A percentile compares a stretch with the other conserved stretches of the same genome.
Evolutionary conservation across 2,329 filamentous ascomycete species (phyloP).

Genomic region (Metarhizium guizhouense): DNA sequence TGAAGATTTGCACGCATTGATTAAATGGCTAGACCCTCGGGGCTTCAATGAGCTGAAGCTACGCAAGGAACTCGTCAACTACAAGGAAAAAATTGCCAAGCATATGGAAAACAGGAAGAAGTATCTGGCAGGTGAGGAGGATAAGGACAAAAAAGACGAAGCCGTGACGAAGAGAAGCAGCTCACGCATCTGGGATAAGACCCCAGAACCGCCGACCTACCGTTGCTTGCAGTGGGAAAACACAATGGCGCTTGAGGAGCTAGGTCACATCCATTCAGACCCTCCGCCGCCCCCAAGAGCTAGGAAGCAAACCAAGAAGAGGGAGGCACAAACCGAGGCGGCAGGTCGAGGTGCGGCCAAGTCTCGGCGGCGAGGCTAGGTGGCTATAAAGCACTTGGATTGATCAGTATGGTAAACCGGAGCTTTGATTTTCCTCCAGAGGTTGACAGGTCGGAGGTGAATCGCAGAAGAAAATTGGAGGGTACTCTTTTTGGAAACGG

Average conservation of each 20-base stretch:
- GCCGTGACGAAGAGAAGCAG: constrained; percentile 32
- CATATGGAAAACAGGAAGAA: constrained; percentile 73
- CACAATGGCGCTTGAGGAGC: constrained; percentile 45
- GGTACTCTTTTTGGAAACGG: no score
- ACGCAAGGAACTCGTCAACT: constrained; percentile 73
- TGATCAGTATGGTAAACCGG: neutral
- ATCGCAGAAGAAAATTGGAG: neutral
- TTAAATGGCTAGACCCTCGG: constrained; percentile 81
- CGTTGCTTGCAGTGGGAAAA: constrained; percentile 48
- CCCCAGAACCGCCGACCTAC: constrained; percentile 36
- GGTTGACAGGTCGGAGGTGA: neutral
- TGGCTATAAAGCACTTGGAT: neutral
- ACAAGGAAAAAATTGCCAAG: constrained; percentile 64
- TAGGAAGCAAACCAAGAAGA: constrained; percentile 43
- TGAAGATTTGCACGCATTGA: constrained; percentile 65
- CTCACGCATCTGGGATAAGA: constrained; percentile 34
- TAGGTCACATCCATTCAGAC: constrained; percentile 49
- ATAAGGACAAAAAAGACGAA: constrained; percentile 29
- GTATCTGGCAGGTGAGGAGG: constrained; percentile 45
- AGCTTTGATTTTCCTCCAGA: neutral
- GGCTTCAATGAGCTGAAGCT: constrained; percentile 81
- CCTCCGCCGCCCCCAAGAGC: constrained; percentile 41
- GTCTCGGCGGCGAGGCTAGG: constrained; percentile 17
- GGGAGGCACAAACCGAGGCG: constrained; percentile 30
- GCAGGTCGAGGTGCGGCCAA: constrained; percentile 20